Conservation (phyloP, 1,284 basidiomycete species). For the Cutaneotrichosporon cavernicola region DNA sequence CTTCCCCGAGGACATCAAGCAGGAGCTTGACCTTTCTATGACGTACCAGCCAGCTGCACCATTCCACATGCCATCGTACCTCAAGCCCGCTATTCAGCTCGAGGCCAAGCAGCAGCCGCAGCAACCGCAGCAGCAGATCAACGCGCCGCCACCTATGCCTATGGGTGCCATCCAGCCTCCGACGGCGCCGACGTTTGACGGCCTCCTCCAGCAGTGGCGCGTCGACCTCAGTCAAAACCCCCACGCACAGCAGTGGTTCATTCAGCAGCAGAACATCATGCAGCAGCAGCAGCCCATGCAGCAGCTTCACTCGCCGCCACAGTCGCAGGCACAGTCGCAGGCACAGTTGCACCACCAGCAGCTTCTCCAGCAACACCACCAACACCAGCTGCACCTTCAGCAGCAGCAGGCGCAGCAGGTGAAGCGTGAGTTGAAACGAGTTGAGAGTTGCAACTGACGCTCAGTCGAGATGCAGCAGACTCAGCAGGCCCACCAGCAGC, state of each 20-base stretch:
- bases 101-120: not conserved
- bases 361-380: conserved; percentile 3
- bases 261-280: not conserved
- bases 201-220: conserved; percentile 28
- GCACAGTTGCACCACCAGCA: conserved; percentile 9
- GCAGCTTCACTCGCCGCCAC: not conserved
- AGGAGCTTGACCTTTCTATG: conserved; percentile 4
- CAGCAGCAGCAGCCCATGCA: conserved; percentile 6
- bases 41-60: conserved; percentile 1
- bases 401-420: conserved; percentile 4
- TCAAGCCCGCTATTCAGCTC: conserved; percentile 7
- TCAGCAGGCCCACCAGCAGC: not conserved
- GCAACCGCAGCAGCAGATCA: conserved; percentile 7
- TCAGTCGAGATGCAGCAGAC: not conserved
- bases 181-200: conserved; percentile 21
- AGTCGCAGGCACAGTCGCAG: not conserved
- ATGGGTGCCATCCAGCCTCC: conserved; percentile 19
- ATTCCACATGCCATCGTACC: not conserved
- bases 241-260: conserved; percentile 10
- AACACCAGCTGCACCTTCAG: conserved; percentile 3
- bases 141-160: not conserved
- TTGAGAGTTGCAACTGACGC: not conserved
- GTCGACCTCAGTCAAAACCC: conserved; percentile 18
- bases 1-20: conserved; percentile 28
- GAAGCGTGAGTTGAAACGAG: not conserved